Evolutionary conservation across 148 eudicot genomes (phyloP).

Genomic region (Vaccinium darrowii): DNA sequence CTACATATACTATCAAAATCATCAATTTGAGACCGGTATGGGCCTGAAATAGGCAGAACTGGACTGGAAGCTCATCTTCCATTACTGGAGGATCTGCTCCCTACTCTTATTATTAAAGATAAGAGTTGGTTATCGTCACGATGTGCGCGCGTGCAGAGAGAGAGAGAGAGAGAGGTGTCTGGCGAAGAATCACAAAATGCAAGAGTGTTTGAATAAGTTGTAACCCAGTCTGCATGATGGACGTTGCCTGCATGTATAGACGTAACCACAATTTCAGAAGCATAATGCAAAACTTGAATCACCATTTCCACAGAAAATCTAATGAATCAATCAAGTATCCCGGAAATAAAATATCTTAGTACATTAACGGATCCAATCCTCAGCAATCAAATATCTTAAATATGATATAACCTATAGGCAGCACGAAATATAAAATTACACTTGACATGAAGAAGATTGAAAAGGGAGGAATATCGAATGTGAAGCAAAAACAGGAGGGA

Average conservation of each 20-base stretch:
- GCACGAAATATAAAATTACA: constrained; percentile 10
- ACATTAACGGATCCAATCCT: constrained; percentile 6
- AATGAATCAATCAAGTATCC: not conserved
- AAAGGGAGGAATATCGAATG: not conserved
- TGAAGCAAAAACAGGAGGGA: not conserved
- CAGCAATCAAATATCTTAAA: constrained; percentile 2
- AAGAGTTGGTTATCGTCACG: no score
- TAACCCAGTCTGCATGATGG: not conserved
- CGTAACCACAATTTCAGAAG: not conserved
- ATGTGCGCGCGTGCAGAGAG: no score
- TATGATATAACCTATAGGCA: constrained; percentile 4
- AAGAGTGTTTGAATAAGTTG: not conserved
- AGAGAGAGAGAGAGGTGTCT: not conserved
- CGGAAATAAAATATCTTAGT: not conserved
- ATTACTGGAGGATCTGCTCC: no score
- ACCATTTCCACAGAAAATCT: not conserved
- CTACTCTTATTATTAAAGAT: no score
- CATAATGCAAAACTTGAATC: not conserved
- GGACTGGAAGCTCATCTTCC: no score
- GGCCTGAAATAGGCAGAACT: no score
- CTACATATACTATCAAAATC: no score
- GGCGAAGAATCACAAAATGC: not conserved
- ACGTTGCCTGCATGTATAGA: not conserved
- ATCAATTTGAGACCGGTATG: no score
- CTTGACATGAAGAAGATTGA: not conserved